Percentiles rank a stretch among this genome's conserved stretches.
Evolutionary conservation across 148 eudicot species (phyloP).

Genomic region (Linanthus parryae): DNA sequence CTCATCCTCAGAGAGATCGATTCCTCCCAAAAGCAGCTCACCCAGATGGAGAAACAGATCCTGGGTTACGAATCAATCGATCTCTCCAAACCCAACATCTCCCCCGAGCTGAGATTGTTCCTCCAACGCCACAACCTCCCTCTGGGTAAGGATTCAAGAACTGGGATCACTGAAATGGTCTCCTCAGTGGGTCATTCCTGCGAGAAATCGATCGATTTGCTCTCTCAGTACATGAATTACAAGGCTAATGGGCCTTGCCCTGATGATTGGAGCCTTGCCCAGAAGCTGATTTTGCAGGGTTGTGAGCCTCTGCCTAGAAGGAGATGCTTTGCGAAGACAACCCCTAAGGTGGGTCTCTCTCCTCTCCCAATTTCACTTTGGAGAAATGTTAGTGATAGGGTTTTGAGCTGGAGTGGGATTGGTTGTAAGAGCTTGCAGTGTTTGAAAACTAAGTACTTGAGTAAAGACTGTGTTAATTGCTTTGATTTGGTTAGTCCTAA

Average conservation of each 20-base stretch:
- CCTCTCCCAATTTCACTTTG: slow-evolving; percentile 14
- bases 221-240: slow-evolving; percentile 29
- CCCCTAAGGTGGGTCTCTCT: slow-evolving; percentile 10
- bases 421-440: slow-evolving; percentile 17
- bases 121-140: slow-evolving; percentile 56
- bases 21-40: slow-evolving; percentile 66
- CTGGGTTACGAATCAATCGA: slow-evolving; percentile 76
- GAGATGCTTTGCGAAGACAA: slow-evolving; percentile 24
- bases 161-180: slow-evolving; percentile 97
- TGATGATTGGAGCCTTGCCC: slow-evolving; percentile 27
- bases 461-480: slow-evolving; percentile 12
- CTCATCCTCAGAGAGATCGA: slow-evolving; percentile 71
- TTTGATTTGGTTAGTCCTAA: slow-evolving; percentile 16
- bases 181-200: slow-evolving; percentile 87
- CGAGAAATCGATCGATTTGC: slow-evolving; percentile 48
- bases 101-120: slow-evolving; percentile 58
- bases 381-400: slow-evolving; percentile 14
- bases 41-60: slow-evolving; percentile 73
- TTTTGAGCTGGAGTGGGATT: slow-evolving; percentile 16
- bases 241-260: slow-evolving; percentile 13
- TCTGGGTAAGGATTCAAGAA: slow-evolving; percentile 77
- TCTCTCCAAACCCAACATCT: slow-evolving; percentile 46
- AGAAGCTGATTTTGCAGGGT: slow-evolving; percentile 21
- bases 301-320: slow-evolving; percentile 29
- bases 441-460: slow-evolving; percentile 2